Conservation (phyloP, 129 eudicot species). For the Calendula officinalis region DNA sequence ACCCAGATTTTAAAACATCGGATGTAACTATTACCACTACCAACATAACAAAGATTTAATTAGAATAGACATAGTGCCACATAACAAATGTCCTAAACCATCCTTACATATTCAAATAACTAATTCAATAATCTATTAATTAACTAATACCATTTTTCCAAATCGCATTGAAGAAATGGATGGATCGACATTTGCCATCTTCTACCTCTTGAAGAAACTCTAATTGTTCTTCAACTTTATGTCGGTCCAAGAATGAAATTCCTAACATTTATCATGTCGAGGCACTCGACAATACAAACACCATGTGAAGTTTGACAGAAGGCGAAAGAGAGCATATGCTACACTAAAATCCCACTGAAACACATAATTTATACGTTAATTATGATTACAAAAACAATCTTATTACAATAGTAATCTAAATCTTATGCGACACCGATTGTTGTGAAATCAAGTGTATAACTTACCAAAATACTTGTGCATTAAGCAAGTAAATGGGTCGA, state of each 20-base stretch:
- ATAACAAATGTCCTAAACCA: neutral
- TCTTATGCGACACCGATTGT: neutral
- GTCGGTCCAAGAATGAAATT: neutral
- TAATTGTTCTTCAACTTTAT: neutral
- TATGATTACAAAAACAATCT: neutral
- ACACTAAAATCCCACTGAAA: constrained; percentile 4
- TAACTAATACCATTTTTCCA: too few relatives aligned
- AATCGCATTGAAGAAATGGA: too few relatives aligned
- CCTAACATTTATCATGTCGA: constrained; percentile 3
- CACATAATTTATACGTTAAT: neutral
- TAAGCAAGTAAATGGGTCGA: constrained; percentile 43
- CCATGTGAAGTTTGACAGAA: constrained; percentile 19
- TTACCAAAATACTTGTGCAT: constrained; percentile 37
- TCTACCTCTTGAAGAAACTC: constrained; percentile 8
- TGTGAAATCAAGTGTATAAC: constrained; percentile 13
- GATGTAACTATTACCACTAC: neutral
- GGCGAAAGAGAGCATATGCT: constrained; percentile 18
- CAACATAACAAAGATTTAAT: neutral
- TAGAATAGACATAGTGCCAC: neutral
- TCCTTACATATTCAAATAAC: neutral
- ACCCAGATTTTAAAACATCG: neutral
- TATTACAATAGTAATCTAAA: neutral
- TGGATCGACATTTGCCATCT: constrained; percentile 7
- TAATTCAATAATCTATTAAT: neutral
- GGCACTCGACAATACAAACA: constrained; percentile 8